These are phyloP conservation scores for Uronychia setigera DNA, from an alignment of 73 alveolate species.

Conservation along the genomic window DNA sequence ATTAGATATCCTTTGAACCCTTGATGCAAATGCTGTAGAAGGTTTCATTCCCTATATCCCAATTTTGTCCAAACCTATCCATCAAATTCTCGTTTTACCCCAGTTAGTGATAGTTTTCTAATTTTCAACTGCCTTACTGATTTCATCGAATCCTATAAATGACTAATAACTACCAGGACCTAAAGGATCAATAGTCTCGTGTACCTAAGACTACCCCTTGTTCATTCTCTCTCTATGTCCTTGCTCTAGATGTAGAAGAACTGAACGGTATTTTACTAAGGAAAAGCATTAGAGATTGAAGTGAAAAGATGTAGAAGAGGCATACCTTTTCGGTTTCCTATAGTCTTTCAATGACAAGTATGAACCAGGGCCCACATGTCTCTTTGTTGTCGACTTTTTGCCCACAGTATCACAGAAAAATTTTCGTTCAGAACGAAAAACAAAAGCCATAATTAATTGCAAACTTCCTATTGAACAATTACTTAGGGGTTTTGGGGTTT, in stretches of 20 bases:
- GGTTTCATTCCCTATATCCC: conserved; percentile 15
- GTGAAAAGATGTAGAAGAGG: background rate
- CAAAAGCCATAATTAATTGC: conserved; percentile 74
- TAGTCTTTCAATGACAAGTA: background rate
- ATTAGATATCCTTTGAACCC: conserved; percentile 10
- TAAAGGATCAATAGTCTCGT: background rate
- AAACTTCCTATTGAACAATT: too few species aligned
- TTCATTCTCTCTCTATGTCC: background rate
- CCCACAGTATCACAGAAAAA: background rate
- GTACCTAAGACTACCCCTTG: too few species aligned
- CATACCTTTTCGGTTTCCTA: background rate
- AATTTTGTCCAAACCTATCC: background rate
- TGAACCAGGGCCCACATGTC: background rate
- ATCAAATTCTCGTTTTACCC: conserved; percentile 7
- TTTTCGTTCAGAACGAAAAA: conserved; percentile 58
- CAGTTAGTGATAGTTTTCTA: background rate
- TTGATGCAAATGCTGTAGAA: conserved; percentile 52
- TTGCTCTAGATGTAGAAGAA: background rate
- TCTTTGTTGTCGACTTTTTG: background rate
- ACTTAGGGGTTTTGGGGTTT: too few species aligned
- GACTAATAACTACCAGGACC: conserved; percentile 60
- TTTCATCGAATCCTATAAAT: conserved; percentile 21
- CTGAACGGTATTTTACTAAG: background rate
- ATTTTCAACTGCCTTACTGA: conserved; percentile 1
- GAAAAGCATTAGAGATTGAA: background rate